Evolutionary conservation across 1,284 basidiomycete species (phyloP), one percentile per base, ranked within the genome.

Genomic region (Porphyrellus sp.): DNA sequence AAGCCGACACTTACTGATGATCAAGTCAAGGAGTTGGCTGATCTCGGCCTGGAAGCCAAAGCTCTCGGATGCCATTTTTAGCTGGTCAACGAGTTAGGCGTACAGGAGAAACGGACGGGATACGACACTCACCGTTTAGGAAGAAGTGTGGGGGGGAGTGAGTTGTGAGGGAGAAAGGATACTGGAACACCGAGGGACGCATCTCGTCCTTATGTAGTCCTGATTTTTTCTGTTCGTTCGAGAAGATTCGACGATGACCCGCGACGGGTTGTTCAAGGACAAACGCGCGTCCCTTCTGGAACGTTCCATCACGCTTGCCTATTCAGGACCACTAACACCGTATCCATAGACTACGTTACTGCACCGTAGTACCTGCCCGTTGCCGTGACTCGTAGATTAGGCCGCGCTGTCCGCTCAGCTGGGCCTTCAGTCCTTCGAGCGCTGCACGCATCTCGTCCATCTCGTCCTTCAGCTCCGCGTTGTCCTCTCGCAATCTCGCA

Each of bases 11-110:
- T 52, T 65, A 90, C 89, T 93, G 81, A 92, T 93, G 76, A 93
- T 93, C 70, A 93, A 77, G 77, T 93, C 91, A 55, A 93, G 79
- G 59, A 95, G 79, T 76, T 96, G 92, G 72, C 86, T 90, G 83
- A 98, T 98, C 83, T 98, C 95, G 72, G 94, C 94, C 75, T 97
- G 92, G 83, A 92, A 93, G 71, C 89, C 89, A 74, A 91, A 91
- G 75, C 83, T 86, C 76, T 91, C 89, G 54, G 83, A 75, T 59
- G 87, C 82, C 85, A 88, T 89, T 77, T 75, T 62, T 45, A 58
- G 57, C 66, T 61, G 45, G 40, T 50, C 18, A 46, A 45, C 34
- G 55, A 42, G 50, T 67, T 20, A 62, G 51, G 18, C 18, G 28
- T 12, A 34, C 39, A 21, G 1, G 39, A 41, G 46, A 21, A 12